Conservation (phyloP, 148 eudicot species). For the Amaranthus palmeri region DNA sequence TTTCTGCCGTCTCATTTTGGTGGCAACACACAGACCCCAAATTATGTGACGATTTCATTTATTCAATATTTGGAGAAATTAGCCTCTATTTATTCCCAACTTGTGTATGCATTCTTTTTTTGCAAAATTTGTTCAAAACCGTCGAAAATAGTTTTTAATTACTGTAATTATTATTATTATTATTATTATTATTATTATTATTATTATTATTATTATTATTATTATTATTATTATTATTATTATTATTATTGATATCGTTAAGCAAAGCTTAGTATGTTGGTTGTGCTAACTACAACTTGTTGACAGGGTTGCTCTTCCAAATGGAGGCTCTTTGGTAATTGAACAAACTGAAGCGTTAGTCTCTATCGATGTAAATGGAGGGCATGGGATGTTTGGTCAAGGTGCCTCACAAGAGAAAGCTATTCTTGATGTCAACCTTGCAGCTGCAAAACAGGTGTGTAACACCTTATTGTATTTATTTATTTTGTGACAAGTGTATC, state of each 20-base stretch:
- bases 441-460: conserved; percentile 89
- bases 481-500: neutral
- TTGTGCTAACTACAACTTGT: conserved; percentile 27
- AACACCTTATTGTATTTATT: neutral
- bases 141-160: too few species aligned
- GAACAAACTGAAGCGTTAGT: conserved; percentile 98
- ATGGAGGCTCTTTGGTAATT: conserved; percentile 89
- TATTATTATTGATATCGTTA: neutral
- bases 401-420: conserved; percentile 90
- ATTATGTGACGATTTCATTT: neutral
- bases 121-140: neutral
- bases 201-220: too few species aligned
- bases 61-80: neutral
- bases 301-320: conserved; percentile 68
- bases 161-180: too few species aligned
- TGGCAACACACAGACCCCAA: neutral
- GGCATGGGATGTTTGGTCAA: conserved; percentile 84
- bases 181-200: too few species aligned
- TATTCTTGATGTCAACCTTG: conserved; percentile 88
- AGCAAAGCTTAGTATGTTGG: neutral
- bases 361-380: conserved; percentile 93
- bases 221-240: neutral
- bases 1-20: neutral
- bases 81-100: neutral
- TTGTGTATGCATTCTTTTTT: neutral